phyloP scores from a whole-genome alignment of 305 asterid genomes.

The Withania somnifera region DNA sequence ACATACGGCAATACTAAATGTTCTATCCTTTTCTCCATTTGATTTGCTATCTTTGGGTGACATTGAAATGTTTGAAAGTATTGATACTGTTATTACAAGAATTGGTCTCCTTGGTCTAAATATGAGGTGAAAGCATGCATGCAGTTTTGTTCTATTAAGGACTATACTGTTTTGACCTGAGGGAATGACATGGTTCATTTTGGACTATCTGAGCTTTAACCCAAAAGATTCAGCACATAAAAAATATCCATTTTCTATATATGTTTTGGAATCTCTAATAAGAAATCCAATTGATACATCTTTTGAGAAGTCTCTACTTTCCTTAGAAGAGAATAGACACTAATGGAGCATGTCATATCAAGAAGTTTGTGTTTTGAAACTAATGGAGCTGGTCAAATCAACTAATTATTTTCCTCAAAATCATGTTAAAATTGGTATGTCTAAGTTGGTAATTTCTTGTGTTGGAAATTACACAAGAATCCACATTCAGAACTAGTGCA shows the following conservation, averaged over 20 bases:
- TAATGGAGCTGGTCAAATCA: not conserved
- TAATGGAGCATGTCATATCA: not conserved
- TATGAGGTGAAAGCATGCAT: not conserved
- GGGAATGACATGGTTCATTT: not conserved
- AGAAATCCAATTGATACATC: not conserved
- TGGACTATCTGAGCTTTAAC: not conserved
- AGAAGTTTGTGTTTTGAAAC: not conserved
- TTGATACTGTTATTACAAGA: not conserved
- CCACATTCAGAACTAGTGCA: not conserved
- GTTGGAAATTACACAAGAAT: not conserved
- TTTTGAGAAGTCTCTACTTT: not conserved
- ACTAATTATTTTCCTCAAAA: not conserved
- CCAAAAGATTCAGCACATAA: not conserved
- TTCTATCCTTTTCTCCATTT: not conserved
- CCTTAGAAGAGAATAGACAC: not conserved
- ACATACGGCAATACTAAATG: not conserved
- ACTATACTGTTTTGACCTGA: not conserved
- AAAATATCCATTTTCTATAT: not conserved
- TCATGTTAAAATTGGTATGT: not conserved
- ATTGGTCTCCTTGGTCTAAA: not conserved
- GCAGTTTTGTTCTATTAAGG: not conserved
- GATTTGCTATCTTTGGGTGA: not conserved
- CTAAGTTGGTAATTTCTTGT: not conserved
- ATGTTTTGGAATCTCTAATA: not conserved
- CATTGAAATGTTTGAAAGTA: not conserved